A percentile compares a stretch with the other conserved stretches of the same genome.
Conservation (phyloP, 148 eudicot species). For the Amaranthus palmeri region DNA sequence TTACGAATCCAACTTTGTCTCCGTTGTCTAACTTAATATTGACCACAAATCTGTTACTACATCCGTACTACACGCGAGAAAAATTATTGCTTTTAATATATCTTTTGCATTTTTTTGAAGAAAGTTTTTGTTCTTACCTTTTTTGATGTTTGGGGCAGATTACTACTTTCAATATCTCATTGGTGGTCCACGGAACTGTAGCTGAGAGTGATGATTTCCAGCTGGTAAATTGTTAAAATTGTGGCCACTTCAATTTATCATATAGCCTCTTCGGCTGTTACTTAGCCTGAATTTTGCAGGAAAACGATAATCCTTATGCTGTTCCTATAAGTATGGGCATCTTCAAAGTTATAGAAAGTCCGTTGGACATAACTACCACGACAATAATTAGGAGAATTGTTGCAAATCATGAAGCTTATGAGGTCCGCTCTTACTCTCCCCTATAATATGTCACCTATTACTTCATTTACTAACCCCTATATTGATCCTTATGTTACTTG, state of each 20-base stretch:
- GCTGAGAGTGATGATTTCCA: slow-evolving; percentile 82
- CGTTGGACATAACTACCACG: slow-evolving; percentile 84
- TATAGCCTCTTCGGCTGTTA: slow-evolving; percentile 8
- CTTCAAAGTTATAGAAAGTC: slow-evolving; percentile 75
- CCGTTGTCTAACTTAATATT: too few species aligned
- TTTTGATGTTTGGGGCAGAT: slow-evolving; percentile 45
- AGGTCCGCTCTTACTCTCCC: slow-evolving; percentile 40
- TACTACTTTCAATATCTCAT: slow-evolving; percentile 84
- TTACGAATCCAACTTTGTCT: too few species aligned
- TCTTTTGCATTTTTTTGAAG: not conserved
- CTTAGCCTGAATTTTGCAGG: slow-evolving; percentile 43
- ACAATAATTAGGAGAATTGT: slow-evolving; percentile 91
- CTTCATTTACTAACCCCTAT: not conserved
- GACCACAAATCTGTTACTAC: too few species aligned
- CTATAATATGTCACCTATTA: not conserved
- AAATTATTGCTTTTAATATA: not conserved
- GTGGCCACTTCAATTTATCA: not conserved
- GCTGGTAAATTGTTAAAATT: slow-evolving; percentile 36
- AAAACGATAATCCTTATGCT: slow-evolving; percentile 66
- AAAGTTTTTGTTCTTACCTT: not conserved
- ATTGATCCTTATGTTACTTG: too few species aligned
- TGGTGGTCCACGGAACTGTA: slow-evolving; percentile 84
- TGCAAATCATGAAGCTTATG: slow-evolving; percentile 92
- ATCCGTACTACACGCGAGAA: too few species aligned
- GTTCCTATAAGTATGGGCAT: slow-evolving; percentile 73